phyloP scores from a whole-genome alignment of 257 asterid genomes.

The Salvia splendens region DNA sequence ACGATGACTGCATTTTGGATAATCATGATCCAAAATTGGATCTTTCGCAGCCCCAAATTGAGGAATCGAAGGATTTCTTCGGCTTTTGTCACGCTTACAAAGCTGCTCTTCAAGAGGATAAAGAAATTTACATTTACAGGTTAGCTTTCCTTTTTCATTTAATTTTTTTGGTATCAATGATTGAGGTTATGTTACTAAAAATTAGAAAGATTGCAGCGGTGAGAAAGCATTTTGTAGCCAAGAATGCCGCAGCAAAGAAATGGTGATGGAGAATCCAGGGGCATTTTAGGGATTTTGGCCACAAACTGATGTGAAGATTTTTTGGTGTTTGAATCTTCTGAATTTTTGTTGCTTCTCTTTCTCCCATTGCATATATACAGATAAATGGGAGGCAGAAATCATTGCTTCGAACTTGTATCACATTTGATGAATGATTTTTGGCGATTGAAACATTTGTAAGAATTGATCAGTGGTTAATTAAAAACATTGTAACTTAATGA shows the following conservation, averaged over 20 bases:
- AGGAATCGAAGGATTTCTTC: conserved; percentile 38
- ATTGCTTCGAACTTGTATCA: conserved; percentile 13
- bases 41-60: neutral
- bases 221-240: conserved; percentile 74
- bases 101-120: conserved; percentile 50
- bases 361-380: conserved; percentile 30
- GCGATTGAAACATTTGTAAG: conserved; percentile 21
- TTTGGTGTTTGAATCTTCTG: conserved; percentile 1
- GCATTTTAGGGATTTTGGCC: conserved; percentile 35
- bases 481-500: neutral
- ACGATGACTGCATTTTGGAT: conserved; percentile 73
- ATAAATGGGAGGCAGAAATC: conserved; percentile 44
- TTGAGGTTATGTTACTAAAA: neutral
- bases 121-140: conserved; percentile 78
- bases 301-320: conserved; percentile 9
- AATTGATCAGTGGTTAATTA: conserved; percentile 18
- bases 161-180: conserved; percentile 14
- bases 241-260: conserved; percentile 74
- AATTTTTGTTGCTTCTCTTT: conserved; percentile 31
- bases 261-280: conserved; percentile 39
- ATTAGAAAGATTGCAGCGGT: conserved; percentile 61
- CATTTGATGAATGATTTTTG: conserved; percentile 24
- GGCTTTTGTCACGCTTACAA: conserved; percentile 61
- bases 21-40: conserved; percentile 8
- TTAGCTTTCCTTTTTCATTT: conserved; percentile 21